phyloP scores from a whole-genome alignment of 2,329 filamentous ascomycete genomes.

The Zymoseptoria crescenta region DNA sequence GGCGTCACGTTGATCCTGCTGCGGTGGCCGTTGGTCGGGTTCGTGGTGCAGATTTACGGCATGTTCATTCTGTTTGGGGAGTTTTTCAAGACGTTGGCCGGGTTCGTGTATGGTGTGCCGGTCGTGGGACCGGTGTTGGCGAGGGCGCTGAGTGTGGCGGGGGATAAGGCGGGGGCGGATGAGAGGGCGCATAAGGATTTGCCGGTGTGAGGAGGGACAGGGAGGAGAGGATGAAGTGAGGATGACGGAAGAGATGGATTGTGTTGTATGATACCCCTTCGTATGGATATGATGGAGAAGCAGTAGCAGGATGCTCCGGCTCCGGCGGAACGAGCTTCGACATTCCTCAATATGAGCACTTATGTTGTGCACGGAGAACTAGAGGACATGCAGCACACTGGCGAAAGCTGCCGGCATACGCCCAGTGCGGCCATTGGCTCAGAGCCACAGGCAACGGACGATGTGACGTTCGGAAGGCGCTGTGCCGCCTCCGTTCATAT shows the following conservation, averaged over 20 bases:
- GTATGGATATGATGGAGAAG: neutral
- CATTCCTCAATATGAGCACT: neutral
- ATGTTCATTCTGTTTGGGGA: slow-evolving; percentile 92
- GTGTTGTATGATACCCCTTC: neutral
- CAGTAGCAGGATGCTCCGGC: neutral
- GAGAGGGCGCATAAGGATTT: slow-evolving; percentile 67
- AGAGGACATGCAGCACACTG: too few relatives aligned
- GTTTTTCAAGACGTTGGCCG: slow-evolving; percentile 85
- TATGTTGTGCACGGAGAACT: too few relatives aligned
- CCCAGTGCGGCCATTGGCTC: too few relatives aligned
- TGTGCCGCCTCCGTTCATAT: neutral
- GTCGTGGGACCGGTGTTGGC: slow-evolving; percentile 83
- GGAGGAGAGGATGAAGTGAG: neutral
- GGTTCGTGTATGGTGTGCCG: slow-evolving; percentile 77
- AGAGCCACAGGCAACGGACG: neutral
- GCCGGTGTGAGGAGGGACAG: slow-evolving; percentile 55
- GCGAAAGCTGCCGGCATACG: too few relatives aligned
- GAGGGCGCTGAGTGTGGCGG: slow-evolving; percentile 60
- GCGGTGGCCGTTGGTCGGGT: slow-evolving; percentile 86
- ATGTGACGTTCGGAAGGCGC: neutral
- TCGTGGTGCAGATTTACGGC: slow-evolving; percentile 84
- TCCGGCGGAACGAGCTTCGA: neutral
- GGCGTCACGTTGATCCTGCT: slow-evolving; percentile 81
- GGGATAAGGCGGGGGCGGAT: slow-evolving; percentile 56
- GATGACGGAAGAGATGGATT: neutral